Evolutionary conservation across 1,284 basidiomycete genomes (phyloP).

Genomic region (Melampsora americana): DNA sequence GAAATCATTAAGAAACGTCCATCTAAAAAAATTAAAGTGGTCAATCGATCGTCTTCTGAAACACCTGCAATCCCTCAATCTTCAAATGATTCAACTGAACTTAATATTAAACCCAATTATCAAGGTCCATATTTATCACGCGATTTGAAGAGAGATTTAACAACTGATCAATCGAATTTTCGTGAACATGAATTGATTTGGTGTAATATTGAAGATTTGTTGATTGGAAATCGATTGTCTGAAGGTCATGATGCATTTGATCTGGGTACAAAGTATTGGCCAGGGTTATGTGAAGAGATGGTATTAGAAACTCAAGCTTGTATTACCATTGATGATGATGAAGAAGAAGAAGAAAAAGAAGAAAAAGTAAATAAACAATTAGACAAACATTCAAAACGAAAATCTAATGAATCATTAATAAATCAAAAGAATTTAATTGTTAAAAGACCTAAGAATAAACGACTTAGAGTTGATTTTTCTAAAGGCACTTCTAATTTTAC

Average conservation of each 20-base stretch:
- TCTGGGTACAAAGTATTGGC: slow-evolving; percentile 35
- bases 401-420: not conserved
- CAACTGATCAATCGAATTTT: slow-evolving; percentile 31
- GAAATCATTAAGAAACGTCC: not conserved
- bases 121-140: slow-evolving; percentile 27
- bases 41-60: not conserved
- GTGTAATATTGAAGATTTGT: slow-evolving; percentile 20
- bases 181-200: slow-evolving; percentile 34
- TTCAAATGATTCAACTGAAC: slow-evolving; percentile 5
- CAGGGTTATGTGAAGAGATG: slow-evolving; percentile 22
- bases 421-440: not conserved
- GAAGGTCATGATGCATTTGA: slow-evolving; percentile 4
- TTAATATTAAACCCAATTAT: slow-evolving; percentile 10
- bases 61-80: not conserved
- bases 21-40: not conserved
- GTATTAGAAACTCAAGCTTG: slow-evolving; percentile 19
- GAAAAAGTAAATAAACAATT: not conserved
- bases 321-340: slow-evolving; percentile 17
- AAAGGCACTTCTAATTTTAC: not conserved
- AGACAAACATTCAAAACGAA: slow-evolving; percentile 5
- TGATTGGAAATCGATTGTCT: not conserved
- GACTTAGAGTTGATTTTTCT: not conserved
- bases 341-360: not conserved
- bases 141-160: slow-evolving; percentile 22
- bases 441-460: not conserved